Base-by-base conservation (phyloP, 2,329 filamentous ascomycete genomes). In the Alternaria sp. region DNA sequence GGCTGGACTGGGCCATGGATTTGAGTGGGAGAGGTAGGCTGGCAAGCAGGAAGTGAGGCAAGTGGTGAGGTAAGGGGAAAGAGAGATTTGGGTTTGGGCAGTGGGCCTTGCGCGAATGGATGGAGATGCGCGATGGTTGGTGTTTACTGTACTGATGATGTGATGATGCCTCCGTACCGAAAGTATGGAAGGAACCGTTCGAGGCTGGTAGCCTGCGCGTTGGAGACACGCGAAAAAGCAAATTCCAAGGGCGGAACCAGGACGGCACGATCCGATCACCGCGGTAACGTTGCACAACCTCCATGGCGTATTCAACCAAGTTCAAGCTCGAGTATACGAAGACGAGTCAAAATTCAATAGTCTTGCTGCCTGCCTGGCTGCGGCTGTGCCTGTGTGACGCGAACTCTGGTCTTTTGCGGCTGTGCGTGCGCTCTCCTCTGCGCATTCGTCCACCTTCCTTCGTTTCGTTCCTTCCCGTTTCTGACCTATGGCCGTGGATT, bases 361-460 rank as follows among this genome's bases (percentile, higher is more conserved):
- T 49, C 32, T 40, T 40, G 36, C 36, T 40, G 36, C 36, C 15
- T 40, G 32, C 32, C 32, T 28, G 32, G 3, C 28, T 56, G 50
- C 57, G 57, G 51, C 57, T 55, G 43, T 60, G 57, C 57, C 36
- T 23, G 28, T 60, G 51, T 19, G 21, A 45, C 54, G 57, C 21
- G 44, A 56, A 49, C 43, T 56, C 51, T 43, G 51, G 44, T 56
- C 51, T 30, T 47, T 25, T 47, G 57, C 51, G 51, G 57, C 51
- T 60, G 51, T 60, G 57, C 57, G 36, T 40, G 8, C 36, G 36
- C 36, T 40, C 36, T 40, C 36, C 36, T 40, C 36, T 40, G 8
- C 36, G 36, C 36, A 40, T 56, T 8, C 36, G 12, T 44, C 30
- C 36, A 25, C 51, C n/a, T 17, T 25, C 28, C 43, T 17, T 59